Base-by-base conservation (phyloP, 371 early-diverging fungal genomes). In the Mortierella sp. region DNA sequence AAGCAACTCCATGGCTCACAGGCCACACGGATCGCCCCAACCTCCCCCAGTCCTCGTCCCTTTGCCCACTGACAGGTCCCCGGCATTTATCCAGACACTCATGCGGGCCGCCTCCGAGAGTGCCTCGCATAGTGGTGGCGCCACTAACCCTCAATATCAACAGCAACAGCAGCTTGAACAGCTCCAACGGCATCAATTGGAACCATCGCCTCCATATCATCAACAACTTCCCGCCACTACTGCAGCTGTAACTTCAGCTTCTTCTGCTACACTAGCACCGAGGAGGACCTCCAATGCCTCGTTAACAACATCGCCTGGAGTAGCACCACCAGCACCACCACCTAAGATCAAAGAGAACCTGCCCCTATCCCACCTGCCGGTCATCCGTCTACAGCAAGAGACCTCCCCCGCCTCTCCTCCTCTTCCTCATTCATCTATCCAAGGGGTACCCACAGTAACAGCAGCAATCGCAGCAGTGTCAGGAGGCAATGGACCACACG, bases 41-140 rank as follows among this genome's bases (percentile, higher is more conserved):
- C 65, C 42, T 8, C 52, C 72, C 1, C 50, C 50, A 24, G 65
- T 31, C 38, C 38, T 52, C 19, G 44, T 70, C 70, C 80, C 75
- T 7, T 34, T 79, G 21, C 80, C 80, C 0, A 75, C 54, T 21
- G 75, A 79, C 80, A 75, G 80, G 16, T 79, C 80, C 42, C 47
- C 80, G 24, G 70, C 70, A 38, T 79, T 79, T 70, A 52, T 79
- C 28, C 54, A 79, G 48, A 47, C 74, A 47, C 55, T 79, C 16
- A 34, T 79, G 48, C 57, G 75, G 13, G 75, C 80, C 16, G 80
- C 80, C 58, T 75, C 70, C 42, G 75, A 45, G n/a, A 78, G 78
- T 60, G 65, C 58, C 45, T 63, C 45, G 34, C 77, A 71, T 26
- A 24, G 28, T 24, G 24, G 52, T 34, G 73, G 45, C 31, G 45